A percentile compares a stretch with the other conserved stretches of the same genome.
phyloP scores from a whole-genome alignment of 1,139 yeast species.

The Geotrichum macrosporum region DNA sequence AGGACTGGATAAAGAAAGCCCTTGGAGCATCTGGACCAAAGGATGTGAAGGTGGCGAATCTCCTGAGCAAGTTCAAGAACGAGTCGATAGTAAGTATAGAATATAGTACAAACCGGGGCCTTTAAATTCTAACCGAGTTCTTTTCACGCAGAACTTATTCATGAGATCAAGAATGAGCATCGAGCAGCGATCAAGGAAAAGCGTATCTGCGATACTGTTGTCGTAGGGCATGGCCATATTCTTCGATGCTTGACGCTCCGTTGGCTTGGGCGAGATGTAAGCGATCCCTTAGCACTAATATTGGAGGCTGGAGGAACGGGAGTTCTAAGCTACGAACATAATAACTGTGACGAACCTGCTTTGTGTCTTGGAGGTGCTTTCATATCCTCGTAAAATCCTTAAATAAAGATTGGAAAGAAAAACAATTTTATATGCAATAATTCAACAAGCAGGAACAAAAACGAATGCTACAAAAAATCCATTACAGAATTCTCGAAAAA shows the following conservation, averaged over 20 bases:
- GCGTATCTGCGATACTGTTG: slow-evolving; percentile 64
- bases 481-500: too few relatives aligned
- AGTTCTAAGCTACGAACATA: slow-evolving; percentile 83
- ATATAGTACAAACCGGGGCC: too few relatives aligned
- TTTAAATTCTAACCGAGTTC: background rate
- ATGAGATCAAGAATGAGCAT: slow-evolving; percentile 59
- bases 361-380: slow-evolving; percentile 66
- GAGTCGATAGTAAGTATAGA: slow-evolving; percentile 57
- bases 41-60: slow-evolving; percentile 92
- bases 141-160: slow-evolving; percentile 45
- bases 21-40: slow-evolving; percentile 88
- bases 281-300: slow-evolving; percentile 66
- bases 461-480: background rate
- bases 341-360: slow-evolving; percentile 81
- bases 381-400: slow-evolving; percentile 1
- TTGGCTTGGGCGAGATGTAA: slow-evolving; percentile 63
- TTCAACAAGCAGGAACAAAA: background rate
- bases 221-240: slow-evolving; percentile 92
- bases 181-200: slow-evolving; percentile 51
- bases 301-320: slow-evolving; percentile 96
- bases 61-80: slow-evolving; percentile 55
- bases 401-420: background rate
- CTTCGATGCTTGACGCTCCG: slow-evolving; percentile 83
- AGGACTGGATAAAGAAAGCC: slow-evolving; percentile 48
- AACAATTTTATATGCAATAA: background rate